Evolutionary conservation across 495 filamentous ascomycete genomes (phyloP), one percentile per base, ranked within the genome.

Genomic region (Daldinia childiae): DNA sequence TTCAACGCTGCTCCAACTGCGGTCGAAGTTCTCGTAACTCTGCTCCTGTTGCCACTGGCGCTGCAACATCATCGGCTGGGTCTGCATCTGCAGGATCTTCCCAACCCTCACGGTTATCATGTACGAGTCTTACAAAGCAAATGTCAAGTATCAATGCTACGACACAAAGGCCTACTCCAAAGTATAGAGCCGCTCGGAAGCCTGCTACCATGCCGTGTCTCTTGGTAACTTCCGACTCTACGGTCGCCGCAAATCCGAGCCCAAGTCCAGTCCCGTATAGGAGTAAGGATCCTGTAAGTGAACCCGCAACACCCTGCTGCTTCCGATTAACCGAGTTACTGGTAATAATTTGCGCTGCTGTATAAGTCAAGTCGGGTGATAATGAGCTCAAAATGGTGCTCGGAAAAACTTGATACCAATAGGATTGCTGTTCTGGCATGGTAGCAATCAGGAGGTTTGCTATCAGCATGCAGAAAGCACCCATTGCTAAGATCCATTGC

Each of bases 401-500:
- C 38, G 38, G 38, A 12, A 41, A 41, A n/a, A 83, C 72, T 51
- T 83, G 82, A 0, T 81, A 77, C 85, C 85, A 87, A 75, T 86
- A 87, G 3, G 66, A 77, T 66, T 87, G 83, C 9, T 85, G 79
- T 19, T 77, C 67, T 0, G 84, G 84, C 66, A 87, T 81, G 1
- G 83, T 87, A 9, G 81, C 83, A 60, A 87, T 65, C 12, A 87
- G 67, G 0, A 81, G 62, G 36, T 76, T 81, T 0, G 81, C 77
- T 0, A 81, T 52, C 1, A 82, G 62, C 21, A 82, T 79, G 1
- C 83, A 79, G 15, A 77, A 48, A 1, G 79, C 73, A 0, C 85
- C 85, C 32, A 85, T 78, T 0, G 80, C 84, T n/a, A 87, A 65
- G 48, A 87, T 86, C 75, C 78, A 83, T 68, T 86, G 85, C 9